Conservation (phyloP, 2,329 filamentous ascomycete species). For the Cytospora schulzeri region DNA sequence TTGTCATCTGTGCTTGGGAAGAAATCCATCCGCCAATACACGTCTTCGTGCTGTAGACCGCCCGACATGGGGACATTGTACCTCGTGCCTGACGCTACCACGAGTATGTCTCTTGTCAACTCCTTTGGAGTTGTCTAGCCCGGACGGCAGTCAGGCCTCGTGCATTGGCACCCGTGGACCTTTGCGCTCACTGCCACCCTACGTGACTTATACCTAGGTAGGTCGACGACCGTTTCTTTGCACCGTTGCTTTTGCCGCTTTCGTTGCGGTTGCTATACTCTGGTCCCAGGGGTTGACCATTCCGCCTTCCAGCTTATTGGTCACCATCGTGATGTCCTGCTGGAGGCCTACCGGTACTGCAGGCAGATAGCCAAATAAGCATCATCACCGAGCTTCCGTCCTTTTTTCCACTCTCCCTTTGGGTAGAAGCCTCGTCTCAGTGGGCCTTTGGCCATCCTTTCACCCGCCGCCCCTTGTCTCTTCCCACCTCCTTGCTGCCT, state of each 20-base stretch:
- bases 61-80: not conserved
- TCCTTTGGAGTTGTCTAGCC: constrained; percentile 10
- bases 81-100: not conserved
- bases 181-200: constrained; percentile 11
- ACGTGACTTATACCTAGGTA: not conserved
- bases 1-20: not conserved
- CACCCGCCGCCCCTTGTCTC: not conserved
- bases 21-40: not conserved
- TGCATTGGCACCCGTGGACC: not conserved
- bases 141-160: constrained; percentile 16
- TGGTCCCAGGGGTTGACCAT: not conserved
- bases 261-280: not conserved
- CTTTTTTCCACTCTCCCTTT: not conserved
- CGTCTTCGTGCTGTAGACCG: not conserved
- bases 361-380: not conserved
- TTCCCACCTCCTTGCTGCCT: not conserved
- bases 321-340: not conserved
- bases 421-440: not conserved
- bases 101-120: not conserved
- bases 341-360: not conserved
- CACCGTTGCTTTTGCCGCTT: not conserved
- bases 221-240: not conserved
- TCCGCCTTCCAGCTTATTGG: not conserved
- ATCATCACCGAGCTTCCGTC: not conserved
- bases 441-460: not conserved